A percentile compares a stretch with the other conserved stretches of the same genome.
Conservation (phyloP, 1,139 yeast species). For the Sugiyamaella castrensis region DNA sequence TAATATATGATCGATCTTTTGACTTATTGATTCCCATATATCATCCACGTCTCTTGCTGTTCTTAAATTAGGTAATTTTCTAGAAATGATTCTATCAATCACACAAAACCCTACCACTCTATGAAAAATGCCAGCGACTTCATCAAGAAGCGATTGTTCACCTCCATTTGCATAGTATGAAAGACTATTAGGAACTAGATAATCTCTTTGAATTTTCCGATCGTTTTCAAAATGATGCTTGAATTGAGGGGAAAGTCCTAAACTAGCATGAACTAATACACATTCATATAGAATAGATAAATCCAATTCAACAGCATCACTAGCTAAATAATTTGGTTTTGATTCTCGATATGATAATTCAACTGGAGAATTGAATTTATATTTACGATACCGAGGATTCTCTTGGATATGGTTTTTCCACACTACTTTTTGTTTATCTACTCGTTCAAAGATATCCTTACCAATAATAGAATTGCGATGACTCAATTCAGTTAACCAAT, state of each 20-base stretch:
- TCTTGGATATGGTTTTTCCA: slow-evolving; percentile 51
- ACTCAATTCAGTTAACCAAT: slow-evolving; percentile 67
- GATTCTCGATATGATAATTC: slow-evolving; percentile 71
- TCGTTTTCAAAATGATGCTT: slow-evolving; percentile 66
- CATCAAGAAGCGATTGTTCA: slow-evolving; percentile 16
- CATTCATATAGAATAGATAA: slow-evolving; percentile 77
- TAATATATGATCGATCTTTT: slow-evolving; percentile 33
- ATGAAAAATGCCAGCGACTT: slow-evolving; percentile 40
- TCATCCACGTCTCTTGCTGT: slow-evolving; percentile 54
- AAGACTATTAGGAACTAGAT: slow-evolving; percentile 55
- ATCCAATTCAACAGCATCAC: slow-evolving; percentile 49
- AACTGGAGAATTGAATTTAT: slow-evolving; percentile 79
- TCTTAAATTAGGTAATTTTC: slow-evolving; percentile 47
- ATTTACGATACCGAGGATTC: slow-evolving; percentile 50
- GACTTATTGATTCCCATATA: slow-evolving; percentile 67
- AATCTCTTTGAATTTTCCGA: slow-evolving; percentile 66
- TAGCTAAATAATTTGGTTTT: slow-evolving; percentile 39
- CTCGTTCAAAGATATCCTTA: slow-evolving; percentile 52
- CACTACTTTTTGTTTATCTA: slow-evolving; percentile 51
- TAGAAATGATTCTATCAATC: slow-evolving; percentile 65
- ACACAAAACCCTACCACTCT: slow-evolving; percentile 75
- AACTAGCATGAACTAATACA: slow-evolving; percentile 72
- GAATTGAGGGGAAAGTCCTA: slow-evolving; percentile 61
- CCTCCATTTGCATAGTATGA: slow-evolving; percentile 17
- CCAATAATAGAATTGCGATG: slow-evolving; percentile 63